Evolutionary conservation across 75 land plant genomes (phyloP).

Genomic region (Pinus albicaulis): DNA sequence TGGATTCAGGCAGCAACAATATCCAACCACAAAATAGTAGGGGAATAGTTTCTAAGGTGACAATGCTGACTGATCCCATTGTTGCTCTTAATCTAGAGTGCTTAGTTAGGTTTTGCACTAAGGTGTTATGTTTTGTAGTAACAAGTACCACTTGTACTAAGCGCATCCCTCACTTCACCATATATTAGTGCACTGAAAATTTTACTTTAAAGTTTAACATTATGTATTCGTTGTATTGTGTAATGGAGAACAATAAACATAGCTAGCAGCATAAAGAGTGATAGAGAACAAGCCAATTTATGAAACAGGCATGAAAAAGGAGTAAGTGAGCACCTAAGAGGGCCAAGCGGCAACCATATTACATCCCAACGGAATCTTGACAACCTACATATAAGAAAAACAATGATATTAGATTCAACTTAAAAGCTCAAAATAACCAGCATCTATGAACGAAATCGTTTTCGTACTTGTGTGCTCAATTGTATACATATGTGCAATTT

Average conservation of each 20-base stretch:
- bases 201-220: too few species aligned
- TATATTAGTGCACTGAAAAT: neutral
- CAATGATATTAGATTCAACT: neutral
- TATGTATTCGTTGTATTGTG: neutral
- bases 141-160: neutral
- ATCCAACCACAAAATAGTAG: too few species aligned
- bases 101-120: too few species aligned
- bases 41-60: too few species aligned
- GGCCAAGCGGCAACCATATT: slow-evolving; percentile 66
- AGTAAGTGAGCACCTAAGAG: slow-evolving; percentile 35
- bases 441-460: neutral
- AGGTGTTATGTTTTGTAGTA: too few species aligned
- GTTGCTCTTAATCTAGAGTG: too few species aligned
- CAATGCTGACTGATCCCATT: too few species aligned
- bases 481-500: neutral
- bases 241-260: neutral
- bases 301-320: neutral
- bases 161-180: neutral
- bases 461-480: neutral
- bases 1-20: too few species aligned
- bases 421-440: neutral
- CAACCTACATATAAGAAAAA: slow-evolving; percentile 25
- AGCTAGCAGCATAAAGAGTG: neutral
- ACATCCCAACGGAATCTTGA: slow-evolving; percentile 63
- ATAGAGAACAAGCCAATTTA: neutral